Conservation (phyloP, 2,329 filamentous ascomycete genomes). For the Penicillium frequentans region DNA sequence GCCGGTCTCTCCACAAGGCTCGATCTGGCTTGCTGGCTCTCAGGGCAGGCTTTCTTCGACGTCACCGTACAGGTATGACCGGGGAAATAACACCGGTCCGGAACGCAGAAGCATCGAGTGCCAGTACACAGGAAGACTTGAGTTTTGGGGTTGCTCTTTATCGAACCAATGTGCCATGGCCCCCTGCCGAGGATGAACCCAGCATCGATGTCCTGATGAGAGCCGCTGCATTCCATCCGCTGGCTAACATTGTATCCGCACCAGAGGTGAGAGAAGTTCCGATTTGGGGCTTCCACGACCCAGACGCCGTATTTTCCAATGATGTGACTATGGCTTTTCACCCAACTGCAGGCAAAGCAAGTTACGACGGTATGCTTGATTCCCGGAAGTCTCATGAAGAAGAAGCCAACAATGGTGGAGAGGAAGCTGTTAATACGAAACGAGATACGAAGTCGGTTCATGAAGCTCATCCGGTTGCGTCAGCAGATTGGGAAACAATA, state of each 20-base stretch:
- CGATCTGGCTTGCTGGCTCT: conserved; percentile 33
- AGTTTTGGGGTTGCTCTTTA: conserved; percentile 17
- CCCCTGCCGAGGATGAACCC: background rate
- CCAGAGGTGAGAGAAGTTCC: background rate
- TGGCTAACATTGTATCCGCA: conserved; percentile 4
- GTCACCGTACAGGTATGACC: background rate
- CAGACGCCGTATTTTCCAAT: background rate
- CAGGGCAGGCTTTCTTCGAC: conserved; percentile 27
- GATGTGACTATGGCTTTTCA: background rate
- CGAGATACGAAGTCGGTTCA: background rate
- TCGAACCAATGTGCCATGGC: conserved; percentile 6
- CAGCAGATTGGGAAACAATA: conserved; percentile 1
- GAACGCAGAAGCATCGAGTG: conserved; percentile 1
- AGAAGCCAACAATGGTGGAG: background rate
- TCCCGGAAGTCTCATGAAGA: background rate
- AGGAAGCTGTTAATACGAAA: too few relatives aligned
- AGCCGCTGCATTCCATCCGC: background rate
- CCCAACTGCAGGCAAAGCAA: background rate
- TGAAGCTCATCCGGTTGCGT: background rate
- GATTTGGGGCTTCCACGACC: background rate
- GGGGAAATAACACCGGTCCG: background rate
- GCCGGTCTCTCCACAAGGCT: conserved; percentile 32
- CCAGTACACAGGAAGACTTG: conserved; percentile 21
- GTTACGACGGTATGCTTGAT: background rate
- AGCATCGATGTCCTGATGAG: background rate